These are phyloP conservation scores for Rubia tinctorum DNA, from an alignment of 305 asterid genomes.

Conservation along the genomic window DNA sequence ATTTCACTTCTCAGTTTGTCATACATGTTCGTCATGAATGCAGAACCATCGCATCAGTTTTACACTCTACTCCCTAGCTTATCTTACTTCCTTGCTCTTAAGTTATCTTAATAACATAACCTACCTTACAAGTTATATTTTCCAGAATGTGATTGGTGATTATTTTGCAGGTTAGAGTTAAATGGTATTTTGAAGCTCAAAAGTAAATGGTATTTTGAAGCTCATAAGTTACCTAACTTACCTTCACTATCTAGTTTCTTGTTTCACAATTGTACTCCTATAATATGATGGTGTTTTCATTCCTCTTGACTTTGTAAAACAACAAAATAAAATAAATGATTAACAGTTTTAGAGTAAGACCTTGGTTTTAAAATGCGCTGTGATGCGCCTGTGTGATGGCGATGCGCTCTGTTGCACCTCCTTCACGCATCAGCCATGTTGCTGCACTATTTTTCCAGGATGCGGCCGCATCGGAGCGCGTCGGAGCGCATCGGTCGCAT, in stretches of 20 bases:
- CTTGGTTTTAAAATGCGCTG: too few relatives aligned
- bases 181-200: constrained; percentile 8
- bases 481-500: too few relatives aligned
- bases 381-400: too few relatives aligned
- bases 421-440: too few relatives aligned
- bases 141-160: constrained; percentile 4
- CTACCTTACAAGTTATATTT: neutral
- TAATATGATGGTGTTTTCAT: neutral
- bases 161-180: neutral
- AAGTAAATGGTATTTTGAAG: too few relatives aligned
- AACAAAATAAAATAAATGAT: neutral
- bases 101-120: neutral
- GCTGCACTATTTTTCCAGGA: too few relatives aligned
- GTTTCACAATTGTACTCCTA: neutral
- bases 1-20: too few relatives aligned
- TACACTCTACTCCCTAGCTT: neutral
- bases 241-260: neutral
- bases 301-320: too few relatives aligned
- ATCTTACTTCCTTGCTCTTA: constrained; percentile 1
- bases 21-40: too few relatives aligned
- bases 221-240: neutral
- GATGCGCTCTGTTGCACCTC: too few relatives aligned
- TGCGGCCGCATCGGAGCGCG: too few relatives aligned
- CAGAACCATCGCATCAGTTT: too few relatives aligned
- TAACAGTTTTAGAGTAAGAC: neutral